Conservation (phyloP, 768 basidiomycete genomes). For the Lactarius hatsudake region DNA sequence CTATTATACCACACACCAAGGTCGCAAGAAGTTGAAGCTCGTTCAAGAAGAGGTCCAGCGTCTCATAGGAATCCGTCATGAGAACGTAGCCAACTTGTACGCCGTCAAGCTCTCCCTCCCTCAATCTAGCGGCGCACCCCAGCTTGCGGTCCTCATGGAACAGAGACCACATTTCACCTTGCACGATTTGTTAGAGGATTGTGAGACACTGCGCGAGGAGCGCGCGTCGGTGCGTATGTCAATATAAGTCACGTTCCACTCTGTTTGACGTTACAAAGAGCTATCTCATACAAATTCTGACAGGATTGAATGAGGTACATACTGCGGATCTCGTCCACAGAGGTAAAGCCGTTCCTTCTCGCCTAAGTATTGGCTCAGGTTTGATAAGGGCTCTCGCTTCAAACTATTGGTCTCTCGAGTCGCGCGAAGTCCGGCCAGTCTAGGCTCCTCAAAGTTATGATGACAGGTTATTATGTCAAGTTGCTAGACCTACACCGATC, state of each 20-base stretch:
- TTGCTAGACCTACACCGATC: conserved; percentile 82
- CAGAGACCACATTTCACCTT: conserved; percentile 63
- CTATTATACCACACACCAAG: conserved; percentile 69
- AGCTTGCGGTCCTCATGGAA: conserved; percentile 68
- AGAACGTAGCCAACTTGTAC: conserved; percentile 62
- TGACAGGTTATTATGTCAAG: conserved; percentile 66
- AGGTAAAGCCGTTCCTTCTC: conserved; percentile 38
- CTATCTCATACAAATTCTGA: conserved; percentile 70
- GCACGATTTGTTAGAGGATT: conserved; percentile 73
- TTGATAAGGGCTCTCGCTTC: conserved; percentile 52
- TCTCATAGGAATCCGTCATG: conserved; percentile 56
- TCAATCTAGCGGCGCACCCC: conserved; percentile 47
- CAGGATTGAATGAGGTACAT: conserved; percentile 67
- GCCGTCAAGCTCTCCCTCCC: conserved; percentile 63
- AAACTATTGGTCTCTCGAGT: conserved; percentile 58
- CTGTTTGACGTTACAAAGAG: conserved; percentile 44
- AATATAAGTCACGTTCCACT: conserved; percentile 1
- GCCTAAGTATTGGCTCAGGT: conserved; percentile 6
- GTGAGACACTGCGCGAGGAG: conserved; percentile 68
- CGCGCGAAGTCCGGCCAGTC: conserved; percentile 49
- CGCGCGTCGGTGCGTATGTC: conserved; percentile 54
- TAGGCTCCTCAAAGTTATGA: conserved; percentile 72
- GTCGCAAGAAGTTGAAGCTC: conserved; percentile 67
- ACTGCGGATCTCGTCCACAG: conserved; percentile 66
- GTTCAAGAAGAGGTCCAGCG: conserved; percentile 64